Conservation (phyloP, 1,139 yeast genomes). For the Candida frijolesensis region DNA sequence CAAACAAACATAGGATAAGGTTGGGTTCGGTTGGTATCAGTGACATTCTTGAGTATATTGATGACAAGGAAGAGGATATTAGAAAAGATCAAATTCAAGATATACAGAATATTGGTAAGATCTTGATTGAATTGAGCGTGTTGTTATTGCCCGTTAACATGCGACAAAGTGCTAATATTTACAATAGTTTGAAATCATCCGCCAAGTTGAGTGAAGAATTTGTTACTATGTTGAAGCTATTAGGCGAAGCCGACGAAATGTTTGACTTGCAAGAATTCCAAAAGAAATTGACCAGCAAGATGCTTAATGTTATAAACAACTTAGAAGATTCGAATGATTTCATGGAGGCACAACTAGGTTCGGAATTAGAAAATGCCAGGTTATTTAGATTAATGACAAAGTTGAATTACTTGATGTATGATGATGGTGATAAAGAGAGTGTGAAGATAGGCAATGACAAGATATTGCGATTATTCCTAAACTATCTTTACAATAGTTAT, state of each 20-base stretch:
- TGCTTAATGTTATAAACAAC: conserved; percentile 52
- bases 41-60: conserved; percentile 57
- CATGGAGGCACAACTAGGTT: conserved; percentile 64
- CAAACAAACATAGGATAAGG: conserved; percentile 70
- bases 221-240: conserved; percentile 19
- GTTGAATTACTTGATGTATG: conserved; percentile 73
- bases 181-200: conserved; percentile 18
- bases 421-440: conserved; percentile 59
- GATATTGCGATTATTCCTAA: conserved; percentile 76
- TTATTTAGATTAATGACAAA: conserved; percentile 81
- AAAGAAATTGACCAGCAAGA: conserved; percentile 35
- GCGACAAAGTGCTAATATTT: conserved; percentile 18
- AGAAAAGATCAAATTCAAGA: conserved; percentile 34
- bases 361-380: conserved; percentile 87
- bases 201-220: conserved; percentile 27
- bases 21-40: conserved; percentile 70
- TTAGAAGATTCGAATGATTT: conserved; percentile 62
- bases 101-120: conserved; percentile 54
- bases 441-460: conserved; percentile 76
- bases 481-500: conserved; percentile 81
- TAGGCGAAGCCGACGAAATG: conserved; percentile 16
- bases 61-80: conserved; percentile 6
- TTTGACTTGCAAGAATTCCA: conserved; percentile 32
- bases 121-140: conserved; percentile 59
- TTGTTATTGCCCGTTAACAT: conserved; percentile 37